Base-by-base conservation (phyloP, 768 basidiomycete genomes). In the Suillus occidentalis region DNA sequence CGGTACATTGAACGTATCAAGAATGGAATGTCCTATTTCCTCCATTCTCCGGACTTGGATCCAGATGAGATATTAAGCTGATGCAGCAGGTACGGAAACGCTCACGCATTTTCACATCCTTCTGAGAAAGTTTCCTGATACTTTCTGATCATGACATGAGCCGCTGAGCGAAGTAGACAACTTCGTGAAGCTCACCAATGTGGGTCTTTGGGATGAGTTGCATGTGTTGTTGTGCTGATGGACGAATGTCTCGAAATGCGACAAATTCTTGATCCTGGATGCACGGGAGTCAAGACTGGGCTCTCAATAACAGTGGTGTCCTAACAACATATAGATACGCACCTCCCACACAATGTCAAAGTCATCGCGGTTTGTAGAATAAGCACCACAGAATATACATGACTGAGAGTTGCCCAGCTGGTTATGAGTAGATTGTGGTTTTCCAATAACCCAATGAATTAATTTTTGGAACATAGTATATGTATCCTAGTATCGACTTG, bases 291-390 rank as follows among this genome's bases (percentile, higher is more conserved):
- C 42, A 53, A 22, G 10, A 20, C 53, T 53, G 10, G 18, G 52
- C 10, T 53, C 31, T 31, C 34, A 7, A 45, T 20, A 25, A 13
- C 13, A 12, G n/a, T 18, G 31, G 5, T 5, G 18, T 10, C 52
- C 12, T 6, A 31, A 18, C n/a, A 25, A 60, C 7, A 22, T 28
- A 28, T 25, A 55, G 4, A 36, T 7, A 34, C 75, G 39, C 66
- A 80, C 86, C 81, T 87, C 83, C 74, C 82, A 86, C 1, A 82
- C 67, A 31, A 87, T 72, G 22, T 81, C 71, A 66, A 86, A 87
- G 1, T 80, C 83, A 25, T 59, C 28, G 5, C 72, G 71, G 22
- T 78, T 79, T 63, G 75, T 73, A 37, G 68, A 61, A 47, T 78
- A 78, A 1, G 80, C 80, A 62, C 78, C 68, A 66, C 86, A 87